phyloP scores from a whole-genome alignment of 495 filamentous ascomycete species.

The Penicillium nucicola region DNA sequence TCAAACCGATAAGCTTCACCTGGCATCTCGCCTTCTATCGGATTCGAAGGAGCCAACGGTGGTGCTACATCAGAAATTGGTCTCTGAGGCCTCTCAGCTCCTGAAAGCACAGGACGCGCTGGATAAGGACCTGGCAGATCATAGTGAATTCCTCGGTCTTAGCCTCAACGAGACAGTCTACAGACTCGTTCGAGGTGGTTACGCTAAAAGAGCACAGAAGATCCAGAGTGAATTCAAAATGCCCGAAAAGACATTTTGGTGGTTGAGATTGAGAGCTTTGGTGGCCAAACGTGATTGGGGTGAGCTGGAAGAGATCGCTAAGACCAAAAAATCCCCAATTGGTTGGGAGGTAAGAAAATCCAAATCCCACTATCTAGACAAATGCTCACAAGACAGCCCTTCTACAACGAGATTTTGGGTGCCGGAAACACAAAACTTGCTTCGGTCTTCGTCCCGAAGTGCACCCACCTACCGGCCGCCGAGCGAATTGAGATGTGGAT shows the following conservation, averaged over 20 bases:
- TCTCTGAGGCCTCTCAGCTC: conserved; percentile 74
- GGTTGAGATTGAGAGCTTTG: conserved; percentile 84
- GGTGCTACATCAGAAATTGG: conserved; percentile 64
- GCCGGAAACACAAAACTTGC: conserved; percentile 91
- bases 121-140: conserved; percentile 70
- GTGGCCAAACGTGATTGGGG: conserved; percentile 87
- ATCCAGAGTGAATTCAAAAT: conserved; percentile 90
- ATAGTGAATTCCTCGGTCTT: conserved; percentile 70
- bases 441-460: conserved; percentile 82
- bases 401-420: conserved; percentile 82
- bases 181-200: conserved; percentile 70
- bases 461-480: conserved; percentile 56
- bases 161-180: conserved; percentile 89
- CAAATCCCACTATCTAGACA: conserved; percentile 10
- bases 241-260: conserved; percentile 83
- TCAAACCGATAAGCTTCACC: conserved; percentile 76
- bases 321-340: conserved; percentile 75
- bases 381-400: conserved; percentile 57
- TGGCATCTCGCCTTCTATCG: conserved; percentile 74
- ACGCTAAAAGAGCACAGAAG: conserved; percentile 77
- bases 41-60: conserved; percentile 74
- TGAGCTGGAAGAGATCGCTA: conserved; percentile 81
- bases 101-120: conserved; percentile 81
- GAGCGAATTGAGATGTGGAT: conserved; percentile 90
- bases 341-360: conserved; percentile 77